Conservation (phyloP, 2,329 filamentous ascomycete genomes). For the Alternaria sp. region DNA sequence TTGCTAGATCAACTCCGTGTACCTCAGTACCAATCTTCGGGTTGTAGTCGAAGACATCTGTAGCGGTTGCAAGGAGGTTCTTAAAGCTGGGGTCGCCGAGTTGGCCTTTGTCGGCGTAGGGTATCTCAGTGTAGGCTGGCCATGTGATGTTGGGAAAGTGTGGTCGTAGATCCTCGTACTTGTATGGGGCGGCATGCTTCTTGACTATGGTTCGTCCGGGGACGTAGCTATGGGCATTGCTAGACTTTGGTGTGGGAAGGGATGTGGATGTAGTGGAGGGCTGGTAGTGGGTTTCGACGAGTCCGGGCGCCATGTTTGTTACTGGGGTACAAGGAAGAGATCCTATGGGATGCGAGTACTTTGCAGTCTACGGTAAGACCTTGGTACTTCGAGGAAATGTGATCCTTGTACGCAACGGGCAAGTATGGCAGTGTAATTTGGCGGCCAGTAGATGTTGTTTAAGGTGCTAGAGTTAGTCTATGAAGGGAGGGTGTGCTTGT, state of each 20-base stretch:
- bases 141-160: slow-evolving; percentile 63
- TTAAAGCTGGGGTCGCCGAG: slow-evolving; percentile 64
- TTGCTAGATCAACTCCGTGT: slow-evolving; percentile 60
- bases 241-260: slow-evolving; percentile 32
- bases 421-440: not conserved
- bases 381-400: not conserved
- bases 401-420: no score
- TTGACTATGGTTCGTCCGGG: slow-evolving; percentile 60
- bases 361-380: not conserved
- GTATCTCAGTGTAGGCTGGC: slow-evolving; percentile 58
- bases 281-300: slow-evolving; percentile 40
- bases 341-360: not conserved
- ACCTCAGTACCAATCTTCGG: slow-evolving; percentile 66
- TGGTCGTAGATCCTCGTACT: slow-evolving; percentile 62
- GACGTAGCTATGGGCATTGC: slow-evolving; percentile 52
- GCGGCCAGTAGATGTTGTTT: not conserved
- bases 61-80: slow-evolving; percentile 61
- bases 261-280: slow-evolving; percentile 18
- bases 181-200: slow-evolving; percentile 58
- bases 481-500: not conserved
- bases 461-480: not conserved
- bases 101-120: slow-evolving; percentile 63
- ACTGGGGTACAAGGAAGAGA: not conserved
- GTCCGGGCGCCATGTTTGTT: slow-evolving; percentile 45
- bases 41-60: slow-evolving; percentile 65